These are phyloP conservation scores for Crassisporium funariophilum DNA, from an alignment of 768 basidiomycete genomes.

Conservation along the genomic window DNA sequence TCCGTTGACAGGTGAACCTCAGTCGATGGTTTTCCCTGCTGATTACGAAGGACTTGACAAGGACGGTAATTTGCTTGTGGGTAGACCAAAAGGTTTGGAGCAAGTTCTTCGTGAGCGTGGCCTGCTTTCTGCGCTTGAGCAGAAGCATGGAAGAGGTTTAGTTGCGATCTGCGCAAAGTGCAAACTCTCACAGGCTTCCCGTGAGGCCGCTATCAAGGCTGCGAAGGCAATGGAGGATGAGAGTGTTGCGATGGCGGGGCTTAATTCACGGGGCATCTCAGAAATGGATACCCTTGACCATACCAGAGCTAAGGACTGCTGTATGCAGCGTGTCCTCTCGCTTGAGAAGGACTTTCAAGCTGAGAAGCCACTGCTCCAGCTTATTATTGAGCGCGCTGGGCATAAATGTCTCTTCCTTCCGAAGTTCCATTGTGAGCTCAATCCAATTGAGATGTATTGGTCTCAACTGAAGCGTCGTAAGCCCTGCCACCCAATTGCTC, in stretches of 20 bases:
- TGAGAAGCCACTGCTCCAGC: constrained; percentile 1
- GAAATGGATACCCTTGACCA: neutral
- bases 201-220: neutral
- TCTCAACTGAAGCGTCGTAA: neutral
- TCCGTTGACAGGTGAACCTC: neutral
- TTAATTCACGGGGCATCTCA: no score
- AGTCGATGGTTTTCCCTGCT: neutral
- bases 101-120: constrained; percentile 2
- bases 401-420: constrained; percentile 6
- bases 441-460: constrained; percentile 3
- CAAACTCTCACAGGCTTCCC: neutral
- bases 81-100: constrained; percentile 4
- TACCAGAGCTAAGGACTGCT: neutral
- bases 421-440: constrained; percentile 5
- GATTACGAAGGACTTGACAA: neutral
- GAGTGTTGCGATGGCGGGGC: no score
- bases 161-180: neutral
- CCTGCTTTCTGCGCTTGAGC: neutral
- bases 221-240: neutral
- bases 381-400: neutral
- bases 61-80: neutral
- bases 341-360: neutral
- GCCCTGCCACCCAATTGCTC: neutral
- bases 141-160: neutral
- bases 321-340: neutral